phyloP scores from a whole-genome alignment of 2,329 filamentous ascomycete genomes.

The Beauveria bassiana region DNA sequence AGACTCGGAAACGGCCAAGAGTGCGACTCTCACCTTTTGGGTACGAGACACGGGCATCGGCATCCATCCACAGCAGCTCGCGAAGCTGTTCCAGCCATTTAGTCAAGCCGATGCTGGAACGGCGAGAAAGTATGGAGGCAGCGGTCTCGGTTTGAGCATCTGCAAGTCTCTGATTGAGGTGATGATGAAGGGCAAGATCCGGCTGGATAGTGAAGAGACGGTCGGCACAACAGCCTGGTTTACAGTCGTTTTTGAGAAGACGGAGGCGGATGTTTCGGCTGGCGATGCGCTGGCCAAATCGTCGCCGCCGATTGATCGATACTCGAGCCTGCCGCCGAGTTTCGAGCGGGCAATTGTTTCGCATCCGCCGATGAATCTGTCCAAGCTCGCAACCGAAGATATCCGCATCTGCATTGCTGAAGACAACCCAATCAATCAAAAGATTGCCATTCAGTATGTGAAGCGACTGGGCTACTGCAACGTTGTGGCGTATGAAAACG shows the following conservation, averaged over 20 bases:
- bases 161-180: constrained; percentile 92
- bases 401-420: constrained; percentile 89
- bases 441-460: constrained; percentile 87
- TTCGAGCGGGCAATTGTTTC: constrained; percentile 31
- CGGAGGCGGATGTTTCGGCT: constrained; percentile 51
- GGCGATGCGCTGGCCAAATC: constrained; percentile 42
- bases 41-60: constrained; percentile 88
- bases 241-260: constrained; percentile 78
- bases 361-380: constrained; percentile 56
- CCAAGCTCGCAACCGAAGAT: constrained; percentile 65
- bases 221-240: constrained; percentile 69
- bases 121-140: constrained; percentile 84
- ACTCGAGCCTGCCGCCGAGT: constrained; percentile 22
- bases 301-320: constrained; percentile 28
- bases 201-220: constrained; percentile 68
- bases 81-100: constrained; percentile 85
- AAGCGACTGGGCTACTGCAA: constrained; percentile 72
- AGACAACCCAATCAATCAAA: constrained; percentile 91
- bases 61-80: constrained; percentile 71
- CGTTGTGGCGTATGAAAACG: constrained; percentile 86
- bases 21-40: constrained; percentile 72
- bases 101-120: constrained; percentile 89
- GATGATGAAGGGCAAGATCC: constrained; percentile 81
- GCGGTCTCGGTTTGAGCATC: constrained; percentile 83
- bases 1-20: constrained; percentile 61